phyloP scores from a whole-genome alignment of 2,329 filamentous ascomycete species.

The Diaporthe citrichinensis region DNA sequence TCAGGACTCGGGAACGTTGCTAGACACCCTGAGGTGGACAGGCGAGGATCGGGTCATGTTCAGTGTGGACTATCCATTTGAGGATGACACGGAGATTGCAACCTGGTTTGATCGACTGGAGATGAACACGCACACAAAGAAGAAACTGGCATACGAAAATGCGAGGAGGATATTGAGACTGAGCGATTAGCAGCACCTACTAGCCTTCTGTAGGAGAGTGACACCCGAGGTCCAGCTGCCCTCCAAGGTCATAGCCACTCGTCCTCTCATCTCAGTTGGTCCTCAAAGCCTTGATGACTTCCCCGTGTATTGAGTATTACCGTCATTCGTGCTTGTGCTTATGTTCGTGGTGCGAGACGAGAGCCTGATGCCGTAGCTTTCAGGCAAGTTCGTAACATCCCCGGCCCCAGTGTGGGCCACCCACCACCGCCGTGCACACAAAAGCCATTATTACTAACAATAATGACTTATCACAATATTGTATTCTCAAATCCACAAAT shows the following conservation, averaged over 20 bases:
- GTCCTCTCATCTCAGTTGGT: not conserved
- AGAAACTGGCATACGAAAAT: constrained; percentile 25
- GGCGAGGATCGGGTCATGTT: constrained; percentile 33
- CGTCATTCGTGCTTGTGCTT: not conserved
- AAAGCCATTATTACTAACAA: no score
- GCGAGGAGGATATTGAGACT: constrained; percentile 27
- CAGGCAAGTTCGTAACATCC: not conserved
- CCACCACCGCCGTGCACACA: no score
- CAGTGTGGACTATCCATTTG: constrained; percentile 31
- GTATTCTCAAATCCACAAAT: no score
- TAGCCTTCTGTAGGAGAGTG: not conserved
- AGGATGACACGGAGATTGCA: constrained; percentile 13
- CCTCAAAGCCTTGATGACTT: not conserved
- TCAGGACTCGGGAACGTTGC: constrained; percentile 19
- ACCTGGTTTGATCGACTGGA: constrained; percentile 27
- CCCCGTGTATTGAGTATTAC: no score
- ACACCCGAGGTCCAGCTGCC: no score
- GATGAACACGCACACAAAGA: constrained; percentile 32
- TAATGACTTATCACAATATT: no score
- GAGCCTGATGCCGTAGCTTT: not conserved
- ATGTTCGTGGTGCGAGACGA: not conserved
- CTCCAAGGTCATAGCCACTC: not conserved
- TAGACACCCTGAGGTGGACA: constrained; percentile 15
- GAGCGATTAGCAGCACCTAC: not conserved
- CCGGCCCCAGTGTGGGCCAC: no score